These are phyloP conservation scores for Lactarius quietus DNA, from an alignment of 768 basidiomycete genomes.

Conservation along the genomic window DNA sequence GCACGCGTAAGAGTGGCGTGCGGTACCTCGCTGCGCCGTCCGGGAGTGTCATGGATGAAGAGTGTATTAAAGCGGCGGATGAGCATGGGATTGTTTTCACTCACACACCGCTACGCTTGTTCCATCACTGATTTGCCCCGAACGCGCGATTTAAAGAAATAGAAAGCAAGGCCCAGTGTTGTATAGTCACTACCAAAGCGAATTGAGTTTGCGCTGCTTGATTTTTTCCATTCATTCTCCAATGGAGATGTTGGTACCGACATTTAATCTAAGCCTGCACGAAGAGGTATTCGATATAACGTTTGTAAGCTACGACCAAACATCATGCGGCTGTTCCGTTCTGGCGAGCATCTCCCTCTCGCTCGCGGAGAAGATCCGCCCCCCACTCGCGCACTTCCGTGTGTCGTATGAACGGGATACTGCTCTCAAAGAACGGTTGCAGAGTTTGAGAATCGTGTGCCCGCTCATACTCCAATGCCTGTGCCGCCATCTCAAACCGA, in stretches of 20 bases:
- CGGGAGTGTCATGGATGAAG: constrained; percentile 96
- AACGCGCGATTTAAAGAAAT: neutral
- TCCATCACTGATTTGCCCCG: constrained; percentile 69
- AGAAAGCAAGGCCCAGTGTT: neutral
- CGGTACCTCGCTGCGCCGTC: constrained; percentile 87
- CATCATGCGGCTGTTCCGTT: neutral
- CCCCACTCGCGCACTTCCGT: constrained; percentile 76
- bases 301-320: neutral
- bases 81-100: constrained; percentile 90
- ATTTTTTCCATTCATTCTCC: neutral
- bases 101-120: constrained; percentile 82
- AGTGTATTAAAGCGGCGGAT: constrained; percentile 95
- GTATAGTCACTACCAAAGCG: constrained; percentile 3
- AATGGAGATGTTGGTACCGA: neutral
- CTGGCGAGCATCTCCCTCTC: constrained; percentile 31
- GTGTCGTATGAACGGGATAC: constrained; percentile 67
- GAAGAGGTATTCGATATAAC: neutral
- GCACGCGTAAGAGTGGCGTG: constrained; percentile 89
- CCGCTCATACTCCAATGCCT: constrained; percentile 76
- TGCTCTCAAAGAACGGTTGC: constrained; percentile 78
- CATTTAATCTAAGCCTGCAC: neutral
- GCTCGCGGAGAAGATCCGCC: constrained; percentile 48
- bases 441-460: constrained; percentile 45
- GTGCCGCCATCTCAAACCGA: constrained; percentile 82
- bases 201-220: neutral